Evolutionary conservation across 2,329 filamentous ascomycete genomes (phyloP).

Genomic region (Tolypocladium inflatum): DNA sequence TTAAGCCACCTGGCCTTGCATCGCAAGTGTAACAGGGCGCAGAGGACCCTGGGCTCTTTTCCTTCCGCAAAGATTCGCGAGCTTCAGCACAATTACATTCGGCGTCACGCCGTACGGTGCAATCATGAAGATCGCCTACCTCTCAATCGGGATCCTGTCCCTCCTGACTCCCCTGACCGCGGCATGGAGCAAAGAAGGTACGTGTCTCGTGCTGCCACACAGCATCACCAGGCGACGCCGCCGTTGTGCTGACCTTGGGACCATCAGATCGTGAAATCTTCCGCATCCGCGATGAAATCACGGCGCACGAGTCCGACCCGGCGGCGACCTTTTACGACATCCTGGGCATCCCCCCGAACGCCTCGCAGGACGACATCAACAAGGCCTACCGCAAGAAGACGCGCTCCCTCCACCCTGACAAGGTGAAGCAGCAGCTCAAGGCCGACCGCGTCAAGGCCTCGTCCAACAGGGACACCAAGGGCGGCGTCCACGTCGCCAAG

Average conservation of each 20-base stretch:
- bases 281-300: conserved; percentile 80
- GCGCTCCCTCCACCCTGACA: conserved; percentile 81
- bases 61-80: background rate
- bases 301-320: conserved; percentile 63
- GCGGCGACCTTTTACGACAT: conserved; percentile 92
- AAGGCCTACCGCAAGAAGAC: conserved; percentile 91
- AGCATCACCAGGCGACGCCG: background rate
- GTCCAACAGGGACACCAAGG: conserved; percentile 40
- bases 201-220: conserved; percentile 25
- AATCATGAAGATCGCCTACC: conserved; percentile 62
- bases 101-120: conserved; percentile 19
- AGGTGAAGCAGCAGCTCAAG: conserved; percentile 77
- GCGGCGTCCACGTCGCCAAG: conserved; percentile 58
- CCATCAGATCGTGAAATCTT: conserved; percentile 90
- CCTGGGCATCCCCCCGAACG: conserved; percentile 63
- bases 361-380: conserved; percentile 79
- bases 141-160: conserved; percentile 61
- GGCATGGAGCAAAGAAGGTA: conserved; percentile 83
- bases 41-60: background rate
- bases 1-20: background rate
- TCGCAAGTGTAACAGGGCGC: background rate
- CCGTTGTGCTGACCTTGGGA: background rate
- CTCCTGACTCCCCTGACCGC: conserved; percentile 56
- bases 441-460: conserved; percentile 54
- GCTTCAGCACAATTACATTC: background rate